These are phyloP conservation scores for Marasmius tenuissimus DNA, from an alignment of 1,284 basidiomycete species.

Conservation along the genomic window DNA sequence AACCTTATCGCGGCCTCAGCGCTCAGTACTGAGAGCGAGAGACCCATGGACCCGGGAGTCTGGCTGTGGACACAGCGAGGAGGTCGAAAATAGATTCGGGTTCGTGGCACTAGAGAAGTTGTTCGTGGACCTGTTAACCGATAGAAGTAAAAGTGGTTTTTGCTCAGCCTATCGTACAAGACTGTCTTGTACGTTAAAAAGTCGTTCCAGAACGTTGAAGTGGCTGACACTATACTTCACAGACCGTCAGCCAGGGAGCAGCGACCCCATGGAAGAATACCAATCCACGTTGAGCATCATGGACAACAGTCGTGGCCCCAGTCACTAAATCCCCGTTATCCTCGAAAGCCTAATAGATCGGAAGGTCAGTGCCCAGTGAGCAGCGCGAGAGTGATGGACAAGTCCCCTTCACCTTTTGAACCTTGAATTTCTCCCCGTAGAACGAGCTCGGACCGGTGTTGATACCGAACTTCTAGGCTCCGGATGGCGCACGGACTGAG, in stretches of 20 bases:
- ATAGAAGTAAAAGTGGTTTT: too few species aligned
- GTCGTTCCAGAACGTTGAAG: too few species aligned
- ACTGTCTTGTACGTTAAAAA: too few species aligned
- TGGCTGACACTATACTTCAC: not conserved
- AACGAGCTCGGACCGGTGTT: slow-evolving; percentile 52
- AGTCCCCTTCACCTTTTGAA: slow-evolving; percentile 50
- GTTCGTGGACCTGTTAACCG: too few species aligned
- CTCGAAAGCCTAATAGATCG: slow-evolving; percentile 51
- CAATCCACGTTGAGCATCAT: slow-evolving; percentile 46
- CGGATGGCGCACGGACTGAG: slow-evolving; percentile 38
- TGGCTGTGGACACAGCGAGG: too few species aligned
- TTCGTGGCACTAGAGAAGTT: too few species aligned
- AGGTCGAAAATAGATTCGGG: too few species aligned
- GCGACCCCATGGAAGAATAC: slow-evolving; percentile 54
- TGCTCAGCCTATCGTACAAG: too few species aligned
- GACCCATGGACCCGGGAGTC: too few species aligned
- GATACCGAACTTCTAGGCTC: slow-evolving; percentile 51
- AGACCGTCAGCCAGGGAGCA: slow-evolving; percentile 5
- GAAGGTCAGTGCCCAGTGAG: slow-evolving; percentile 9
- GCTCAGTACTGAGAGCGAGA: too few species aligned
- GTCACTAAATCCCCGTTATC: slow-evolving; percentile 56
- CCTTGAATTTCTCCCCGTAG: slow-evolving; percentile 62
- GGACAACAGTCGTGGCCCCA: slow-evolving; percentile 52
- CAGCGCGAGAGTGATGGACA: not conserved
- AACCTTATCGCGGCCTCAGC: too few species aligned